Base-by-base conservation (phyloP, 257 asterid species). In the Scutellaria minor region DNA sequence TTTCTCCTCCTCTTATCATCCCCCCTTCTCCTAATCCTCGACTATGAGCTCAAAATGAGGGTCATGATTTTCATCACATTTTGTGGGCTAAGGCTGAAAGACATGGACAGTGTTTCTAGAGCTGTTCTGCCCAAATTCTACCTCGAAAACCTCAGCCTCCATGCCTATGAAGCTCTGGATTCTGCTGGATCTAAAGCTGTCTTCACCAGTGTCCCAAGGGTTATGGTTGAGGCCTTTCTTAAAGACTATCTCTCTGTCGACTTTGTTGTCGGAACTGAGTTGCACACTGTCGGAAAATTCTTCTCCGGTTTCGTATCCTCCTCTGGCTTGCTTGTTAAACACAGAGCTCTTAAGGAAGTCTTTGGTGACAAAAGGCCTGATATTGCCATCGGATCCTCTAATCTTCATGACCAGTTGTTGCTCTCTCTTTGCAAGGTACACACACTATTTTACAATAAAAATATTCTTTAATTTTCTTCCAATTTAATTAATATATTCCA, bases 81-180 rank as follows among this genome's bases (percentile, higher is more conserved):
- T n/a, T 91, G 96, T 68, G 98, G 97, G 72, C 85, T 93, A 7
- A 84, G 73, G 45, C 0, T 39, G 7, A 85, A 79, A 9, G 89
- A 86, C 22, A 78, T 89, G 86, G 91, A 89, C 2, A 72, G 72
- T 64, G 97, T 89, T 7, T 75, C 83, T 0, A 84, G 94, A 58
- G 89, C 97, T 8, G 97, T 93, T 15, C 71, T 93, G 64, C 98
- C 98, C 0, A 93, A 93, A 72, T 93, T 91, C 77, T 93, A 81
- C 73, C 84, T 91, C 0, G 97, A 93, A 41, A 83, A 89, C 53
- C 79, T 91, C 2, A 85, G 88, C 46, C 72, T 74, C 40, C 79
- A 70, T 13, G 93, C 80, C 1, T 89, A 64, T 37, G 83, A 88
- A 54, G 82, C 83, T 1, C n/a, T 91, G 14, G 83, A 74, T 12